phyloP scores from a whole-genome alignment of 1,139 yeast species.

The Yamadazyma siamensis region DNA sequence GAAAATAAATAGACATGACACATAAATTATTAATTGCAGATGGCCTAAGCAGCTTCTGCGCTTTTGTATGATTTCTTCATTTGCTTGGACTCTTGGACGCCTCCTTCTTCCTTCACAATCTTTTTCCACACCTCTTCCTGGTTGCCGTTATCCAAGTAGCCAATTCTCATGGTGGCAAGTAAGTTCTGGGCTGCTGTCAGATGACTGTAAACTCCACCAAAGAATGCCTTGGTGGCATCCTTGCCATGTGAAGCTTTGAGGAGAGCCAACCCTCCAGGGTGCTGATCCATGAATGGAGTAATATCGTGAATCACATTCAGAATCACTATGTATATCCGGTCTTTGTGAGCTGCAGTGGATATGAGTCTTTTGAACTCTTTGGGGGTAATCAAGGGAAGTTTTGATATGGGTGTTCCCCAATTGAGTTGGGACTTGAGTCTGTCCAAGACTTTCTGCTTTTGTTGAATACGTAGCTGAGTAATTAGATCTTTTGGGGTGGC shows the following conservation, averaged over 20 bases:
- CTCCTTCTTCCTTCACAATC: slow-evolving; percentile 42
- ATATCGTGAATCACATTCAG: slow-evolving; percentile 67
- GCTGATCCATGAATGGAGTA: slow-evolving; percentile 68
- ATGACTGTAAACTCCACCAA: slow-evolving; percentile 73
- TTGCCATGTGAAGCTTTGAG: slow-evolving; percentile 63
- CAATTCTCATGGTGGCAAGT: slow-evolving; percentile 73
- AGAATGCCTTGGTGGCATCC: slow-evolving; percentile 70
- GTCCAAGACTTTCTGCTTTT: slow-evolving; percentile 60
- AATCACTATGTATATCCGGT: slow-evolving; percentile 41
- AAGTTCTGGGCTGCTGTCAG: slow-evolving; percentile 71
- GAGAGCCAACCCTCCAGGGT: slow-evolving; percentile 67
- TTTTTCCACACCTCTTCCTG: slow-evolving; percentile 81
- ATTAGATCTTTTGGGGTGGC: slow-evolving; percentile 46
- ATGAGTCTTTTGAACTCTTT: slow-evolving; percentile 48
- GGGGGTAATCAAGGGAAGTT: slow-evolving; percentile 50
- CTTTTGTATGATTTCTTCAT: slow-evolving; percentile 28
- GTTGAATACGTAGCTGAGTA: slow-evolving; percentile 57
- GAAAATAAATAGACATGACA: no score
- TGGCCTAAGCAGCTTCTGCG: slow-evolving; percentile 42
- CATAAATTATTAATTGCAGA: background rate
- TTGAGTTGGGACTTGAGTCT: slow-evolving; percentile 58
- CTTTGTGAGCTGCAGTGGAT: slow-evolving; percentile 32
- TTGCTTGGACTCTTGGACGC: slow-evolving; percentile 23
- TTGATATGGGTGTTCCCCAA: slow-evolving; percentile 77
- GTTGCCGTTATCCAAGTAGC: slow-evolving; percentile 72